A percentile compares a stretch with the other conserved stretches of the same genome.
These are phyloP conservation scores for Typha latifolia DNA, from an alignment of 176 grass and related monocot species.

Conservation along the genomic window DNA sequence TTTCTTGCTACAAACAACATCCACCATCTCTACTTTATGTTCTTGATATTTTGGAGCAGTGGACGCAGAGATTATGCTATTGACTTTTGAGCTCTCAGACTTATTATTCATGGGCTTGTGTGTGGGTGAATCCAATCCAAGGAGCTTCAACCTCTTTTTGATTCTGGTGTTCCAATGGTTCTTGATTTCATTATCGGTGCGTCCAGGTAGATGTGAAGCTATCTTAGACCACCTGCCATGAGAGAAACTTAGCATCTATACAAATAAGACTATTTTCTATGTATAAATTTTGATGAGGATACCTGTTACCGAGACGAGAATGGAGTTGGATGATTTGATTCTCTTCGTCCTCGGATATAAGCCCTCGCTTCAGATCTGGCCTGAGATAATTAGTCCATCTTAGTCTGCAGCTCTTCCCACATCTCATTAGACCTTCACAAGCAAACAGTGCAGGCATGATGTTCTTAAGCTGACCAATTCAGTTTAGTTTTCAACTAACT, in stretches of 20 bases:
- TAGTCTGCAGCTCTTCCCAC: constrained; percentile 28
- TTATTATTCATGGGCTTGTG: not conserved
- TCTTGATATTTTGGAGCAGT: not conserved
- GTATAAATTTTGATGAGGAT: not conserved
- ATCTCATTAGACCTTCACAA: constrained; percentile 19
- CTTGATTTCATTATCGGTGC: constrained; percentile 35
- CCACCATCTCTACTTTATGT: no score
- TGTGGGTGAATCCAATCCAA: constrained; percentile 17
- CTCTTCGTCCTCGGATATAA: constrained; percentile 13
- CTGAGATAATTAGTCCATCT: constrained; percentile 30
- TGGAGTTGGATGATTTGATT: constrained; percentile 18
- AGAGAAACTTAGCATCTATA: no score
- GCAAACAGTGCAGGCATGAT: no score
- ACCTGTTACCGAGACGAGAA: constrained; percentile 26
- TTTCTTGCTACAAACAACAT: no score
- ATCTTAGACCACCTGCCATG: constrained; percentile 29
- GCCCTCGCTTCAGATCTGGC: constrained; percentile 23
- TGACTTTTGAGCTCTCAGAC: not conserved
- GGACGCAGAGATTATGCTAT: not conserved
- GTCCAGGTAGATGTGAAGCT: constrained; percentile 23
- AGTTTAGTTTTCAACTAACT: no score
- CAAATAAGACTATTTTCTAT: no score
- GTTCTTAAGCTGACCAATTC: no score
- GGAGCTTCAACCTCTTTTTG: constrained; percentile 24
- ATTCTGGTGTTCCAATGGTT: constrained; percentile 34